These are phyloP conservation scores for Saxophila tyrrhenica DNA, from an alignment of 495 filamentous ascomycete genomes.

Conservation along the genomic window DNA sequence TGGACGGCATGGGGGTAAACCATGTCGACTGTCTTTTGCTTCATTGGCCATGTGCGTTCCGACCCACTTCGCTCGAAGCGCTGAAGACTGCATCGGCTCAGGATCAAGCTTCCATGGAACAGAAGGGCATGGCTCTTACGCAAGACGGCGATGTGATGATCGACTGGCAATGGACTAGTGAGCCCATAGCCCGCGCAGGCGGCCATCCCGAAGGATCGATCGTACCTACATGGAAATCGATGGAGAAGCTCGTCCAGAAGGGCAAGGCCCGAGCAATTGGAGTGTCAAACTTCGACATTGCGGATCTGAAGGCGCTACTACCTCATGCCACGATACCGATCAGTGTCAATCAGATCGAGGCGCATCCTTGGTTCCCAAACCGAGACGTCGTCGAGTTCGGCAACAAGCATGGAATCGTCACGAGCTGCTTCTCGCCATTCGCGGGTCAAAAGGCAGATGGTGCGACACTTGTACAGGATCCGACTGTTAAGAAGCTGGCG, in stretches of 20 bases:
- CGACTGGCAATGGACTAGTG: constrained; percentile 10
- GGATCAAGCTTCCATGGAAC: not conserved
- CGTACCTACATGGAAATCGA: constrained; percentile 34
- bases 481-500: constrained; percentile 22
- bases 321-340: constrained; percentile 11
- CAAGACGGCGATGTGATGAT: constrained; percentile 6
- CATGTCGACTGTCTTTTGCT: constrained; percentile 64
- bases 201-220: constrained; percentile 9
- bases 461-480: constrained; percentile 21
- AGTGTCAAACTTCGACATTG: constrained; percentile 44
- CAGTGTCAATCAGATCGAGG: constrained; percentile 19
- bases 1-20: constrained; percentile 47
- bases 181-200: not conserved
- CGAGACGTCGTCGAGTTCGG: constrained; percentile 21
- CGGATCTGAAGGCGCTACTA: constrained; percentile 11
- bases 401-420: constrained; percentile 33
- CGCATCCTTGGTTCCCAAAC: constrained; percentile 22
- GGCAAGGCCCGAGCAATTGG: constrained; percentile 50
- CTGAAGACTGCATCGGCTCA: constrained; percentile 3
- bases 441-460: constrained; percentile 19
- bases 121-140: not conserved
- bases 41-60: constrained; percentile 45
- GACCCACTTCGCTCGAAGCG: constrained; percentile 1
- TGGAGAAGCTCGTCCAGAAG: constrained; percentile 45
- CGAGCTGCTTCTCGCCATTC: constrained; percentile 43